Evolutionary conservation across 2,329 filamentous ascomycete genomes (phyloP).

Genomic region (Fusarium nodosum): DNA sequence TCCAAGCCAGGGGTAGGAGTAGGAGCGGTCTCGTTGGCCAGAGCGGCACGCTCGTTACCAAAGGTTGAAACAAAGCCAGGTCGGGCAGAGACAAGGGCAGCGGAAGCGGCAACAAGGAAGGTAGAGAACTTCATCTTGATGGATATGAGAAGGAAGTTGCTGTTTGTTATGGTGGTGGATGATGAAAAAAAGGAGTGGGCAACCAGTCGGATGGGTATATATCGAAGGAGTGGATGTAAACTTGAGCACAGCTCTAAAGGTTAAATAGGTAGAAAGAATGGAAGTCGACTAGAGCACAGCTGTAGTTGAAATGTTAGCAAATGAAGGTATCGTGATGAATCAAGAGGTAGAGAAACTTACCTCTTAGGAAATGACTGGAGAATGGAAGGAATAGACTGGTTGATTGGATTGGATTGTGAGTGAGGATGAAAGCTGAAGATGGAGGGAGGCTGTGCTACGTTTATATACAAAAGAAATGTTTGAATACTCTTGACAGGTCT

Average conservation of each 20-base stretch:
- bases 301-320: constrained; percentile 2
- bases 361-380: constrained; percentile 44
- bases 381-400: constrained; percentile 28
- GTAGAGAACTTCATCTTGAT: constrained; percentile 65
- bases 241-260: constrained; percentile 44
- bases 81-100: constrained; percentile 60
- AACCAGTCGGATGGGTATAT: constrained; percentile 29
- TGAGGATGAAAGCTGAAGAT: constrained; percentile 3
- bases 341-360: constrained; percentile 7
- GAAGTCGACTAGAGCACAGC: constrained; percentile 42
- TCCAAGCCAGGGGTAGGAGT: background rate
- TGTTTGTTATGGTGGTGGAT: constrained; percentile 3
- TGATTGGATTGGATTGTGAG: constrained; percentile 12
- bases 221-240: constrained; percentile 1
- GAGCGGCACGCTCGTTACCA: constrained; percentile 9
- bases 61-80: constrained; percentile 56
- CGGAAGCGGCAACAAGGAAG: constrained; percentile 61
- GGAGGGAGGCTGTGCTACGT: background rate
- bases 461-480: constrained; percentile 24
- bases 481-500: background rate
- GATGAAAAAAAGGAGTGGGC: constrained; percentile 15
- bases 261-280: constrained; percentile 30
- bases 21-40: constrained; percentile 30
- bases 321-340: background rate
- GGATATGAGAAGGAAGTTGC: constrained; percentile 3